Evolutionary conservation across 78 protist genomes (phyloP), one percentile per base, ranked within the genome.

Genomic region (Polysphondylium violaceum): DNA sequence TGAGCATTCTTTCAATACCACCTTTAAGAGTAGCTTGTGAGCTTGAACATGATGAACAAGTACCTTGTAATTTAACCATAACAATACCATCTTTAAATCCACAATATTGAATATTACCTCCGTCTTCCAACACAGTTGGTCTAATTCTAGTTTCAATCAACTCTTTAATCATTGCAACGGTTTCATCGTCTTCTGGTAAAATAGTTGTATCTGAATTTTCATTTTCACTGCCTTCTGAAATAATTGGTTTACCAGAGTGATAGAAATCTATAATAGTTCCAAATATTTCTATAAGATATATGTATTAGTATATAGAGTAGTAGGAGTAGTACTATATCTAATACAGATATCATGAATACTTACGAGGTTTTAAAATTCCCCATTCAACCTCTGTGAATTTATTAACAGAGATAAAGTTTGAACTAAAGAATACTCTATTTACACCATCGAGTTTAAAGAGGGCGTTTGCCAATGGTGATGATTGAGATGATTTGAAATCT

Each of bases 1-100:
- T 95, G 56, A 96, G 47, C 98, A 96, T 96, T 72, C 94, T 94
- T 74, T 96, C 98, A 53, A 96, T 95, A 35, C 98, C 98, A 44
- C 75, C 73, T 73, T 96, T 95, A 35, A 96, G 86, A n/a, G 98
- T 96, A 5, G 94, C 97, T 35, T 81, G 74, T 36, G 95, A 75
- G 36, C 93, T 86, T 6, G 95, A 91, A 65, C 96, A 95, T 11
- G 93, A 68, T 38, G 79, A 61, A 61, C 96, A 93, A 8, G 96
- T 85, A 21, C 96, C 97, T 51, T 93, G 93, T 40, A 95, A 40
- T 67, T 94, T 47, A 11, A 96, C 93, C 79, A 58, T 11, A 11
- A 94, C 96, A 50, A 95, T 68, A 27, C 97, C 97, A 50, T 77
- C 96, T 40, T 92, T 87, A 75, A 90, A 91, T 4, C 93, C 95